Evolutionary conservation across 495 filamentous ascomycete species (phyloP).

Genomic region (Hypoxylon fuscum): DNA sequence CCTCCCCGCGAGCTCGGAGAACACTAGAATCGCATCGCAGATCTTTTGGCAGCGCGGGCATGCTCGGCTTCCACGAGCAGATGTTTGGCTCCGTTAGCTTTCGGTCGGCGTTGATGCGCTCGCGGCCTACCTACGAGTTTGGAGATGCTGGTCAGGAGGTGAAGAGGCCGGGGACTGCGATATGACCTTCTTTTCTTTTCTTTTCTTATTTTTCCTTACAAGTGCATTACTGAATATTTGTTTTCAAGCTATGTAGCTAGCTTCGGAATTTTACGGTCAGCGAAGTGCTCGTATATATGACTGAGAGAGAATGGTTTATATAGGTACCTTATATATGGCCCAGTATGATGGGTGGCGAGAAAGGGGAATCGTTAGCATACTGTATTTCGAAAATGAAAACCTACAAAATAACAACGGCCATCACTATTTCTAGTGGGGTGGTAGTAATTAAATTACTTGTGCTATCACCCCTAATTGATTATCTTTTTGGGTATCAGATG

Average conservation of each 20-base stretch:
- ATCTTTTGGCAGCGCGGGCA: constrained; percentile 50
- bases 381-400: constrained; percentile 7
- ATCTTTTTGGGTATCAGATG: too few relatives aligned
- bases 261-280: neutral
- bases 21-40: constrained; percentile 14
- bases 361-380: neutral
- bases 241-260: too few relatives aligned
- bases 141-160: neutral
- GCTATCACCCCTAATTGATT: too few relatives aligned
- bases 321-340: too few relatives aligned
- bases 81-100: constrained; percentile 46
- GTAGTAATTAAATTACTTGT: too few relatives aligned
- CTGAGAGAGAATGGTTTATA: neutral
- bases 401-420: neutral
- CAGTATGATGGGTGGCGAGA: neutral
- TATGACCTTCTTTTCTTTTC: constrained; percentile 9
- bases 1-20: constrained; percentile 1
- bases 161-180: constrained; percentile 30
- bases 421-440: too few relatives aligned
- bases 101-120: constrained; percentile 43
- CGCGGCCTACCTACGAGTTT: constrained; percentile 8
- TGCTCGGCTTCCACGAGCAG: constrained; percentile 51
- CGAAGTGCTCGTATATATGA: constrained; percentile 2
- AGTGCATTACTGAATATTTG: too few relatives aligned
- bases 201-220: too few relatives aligned